These are phyloP conservation scores for Lojkania enalia DNA, from an alignment of 2,329 filamentous ascomycete species.

Conservation along the genomic window DNA sequence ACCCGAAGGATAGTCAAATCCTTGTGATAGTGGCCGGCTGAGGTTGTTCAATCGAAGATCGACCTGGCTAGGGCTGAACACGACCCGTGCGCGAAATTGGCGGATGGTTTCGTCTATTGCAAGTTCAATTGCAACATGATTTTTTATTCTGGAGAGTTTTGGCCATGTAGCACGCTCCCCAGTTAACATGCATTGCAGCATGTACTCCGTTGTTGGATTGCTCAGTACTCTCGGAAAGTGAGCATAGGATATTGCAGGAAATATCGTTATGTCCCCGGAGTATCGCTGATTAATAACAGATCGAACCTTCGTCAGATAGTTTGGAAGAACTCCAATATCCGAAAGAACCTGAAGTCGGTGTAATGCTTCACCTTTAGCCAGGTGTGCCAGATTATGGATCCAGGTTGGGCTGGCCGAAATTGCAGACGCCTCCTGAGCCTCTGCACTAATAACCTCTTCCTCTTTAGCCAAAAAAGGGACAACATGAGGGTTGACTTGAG, in stretches of 20 bases:
- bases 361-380: slow-evolving; percentile 78
- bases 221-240: slow-evolving; percentile 77
- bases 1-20: slow-evolving; percentile 19
- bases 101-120: slow-evolving; percentile 78
- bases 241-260: slow-evolving; percentile 74
- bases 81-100: slow-evolving; percentile 66
- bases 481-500: slow-evolving; percentile 93
- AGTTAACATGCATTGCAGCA: slow-evolving; percentile 73
- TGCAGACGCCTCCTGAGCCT: slow-evolving; percentile 37
- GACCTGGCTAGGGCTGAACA: slow-evolving; percentile 68
- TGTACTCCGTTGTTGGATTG: slow-evolving; percentile 86
- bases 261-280: slow-evolving; percentile 91
- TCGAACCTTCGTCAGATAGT: slow-evolving; percentile 73
- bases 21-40: slow-evolving; percentile 30
- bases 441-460: slow-evolving; percentile 55
- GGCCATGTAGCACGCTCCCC: slow-evolving; percentile 93
- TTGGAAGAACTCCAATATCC: slow-evolving; percentile 80
- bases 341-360: slow-evolving; percentile 80
- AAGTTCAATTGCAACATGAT: slow-evolving; percentile 86
- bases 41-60: slow-evolving; percentile 31
- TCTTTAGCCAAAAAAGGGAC: slow-evolving; percentile 82
- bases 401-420: slow-evolving; percentile 57
- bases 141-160: slow-evolving; percentile 79
- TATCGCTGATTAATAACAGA: slow-evolving; percentile 90
- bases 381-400: slow-evolving; percentile 67